Conservation (phyloP, 768 basidiomycete species). For the Clavaria fumosa region DNA sequence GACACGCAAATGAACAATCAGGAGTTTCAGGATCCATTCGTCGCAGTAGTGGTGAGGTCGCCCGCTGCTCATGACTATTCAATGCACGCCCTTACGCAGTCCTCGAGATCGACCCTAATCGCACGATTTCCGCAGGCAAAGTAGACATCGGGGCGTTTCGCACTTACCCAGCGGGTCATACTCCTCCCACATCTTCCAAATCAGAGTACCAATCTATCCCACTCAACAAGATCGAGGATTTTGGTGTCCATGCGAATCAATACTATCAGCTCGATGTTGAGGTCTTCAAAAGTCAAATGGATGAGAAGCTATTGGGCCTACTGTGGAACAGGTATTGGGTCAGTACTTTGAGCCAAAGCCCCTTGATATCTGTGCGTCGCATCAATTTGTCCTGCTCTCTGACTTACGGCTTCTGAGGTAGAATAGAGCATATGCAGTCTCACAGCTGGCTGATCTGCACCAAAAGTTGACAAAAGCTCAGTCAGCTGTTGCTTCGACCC, state of each 20-base stretch:
- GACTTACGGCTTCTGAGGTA: slow-evolving; percentile 19
- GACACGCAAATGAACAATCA: slow-evolving; percentile 95
- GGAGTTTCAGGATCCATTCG: slow-evolving; percentile 88
- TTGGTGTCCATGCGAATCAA: slow-evolving; percentile 93
- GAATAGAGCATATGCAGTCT: slow-evolving; percentile 91
- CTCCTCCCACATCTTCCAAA: slow-evolving; percentile 50
- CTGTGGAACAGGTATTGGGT: slow-evolving; percentile 99
- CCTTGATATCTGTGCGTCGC: slow-evolving; percentile 66
- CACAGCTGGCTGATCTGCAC: slow-evolving; percentile 79
- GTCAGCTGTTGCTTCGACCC: slow-evolving; percentile 36
- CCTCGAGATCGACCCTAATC: slow-evolving; percentile 85
- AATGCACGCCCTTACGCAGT: slow-evolving; percentile 1
- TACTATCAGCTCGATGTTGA: slow-evolving; percentile 93
- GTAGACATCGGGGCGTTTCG: slow-evolving; percentile 99
- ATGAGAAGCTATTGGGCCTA: slow-evolving; percentile 74
- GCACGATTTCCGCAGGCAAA: slow-evolving; percentile 94
- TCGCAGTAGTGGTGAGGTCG: slow-evolving; percentile 78
- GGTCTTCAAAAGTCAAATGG: slow-evolving; percentile 85
- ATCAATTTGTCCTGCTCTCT: background rate
- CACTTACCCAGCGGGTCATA: slow-evolving; percentile 92
- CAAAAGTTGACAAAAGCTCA: slow-evolving; percentile 76
- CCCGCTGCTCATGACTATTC: background rate
- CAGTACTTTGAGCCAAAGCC: slow-evolving; percentile 87
- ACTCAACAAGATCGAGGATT: slow-evolving; percentile 94
- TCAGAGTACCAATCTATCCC: slow-evolving; percentile 96